Evolutionary conservation across 495 filamentous ascomycete species (phyloP), one percentile per base, ranked within the genome.

Genomic region (Chaetomidium leptoderma): DNA sequence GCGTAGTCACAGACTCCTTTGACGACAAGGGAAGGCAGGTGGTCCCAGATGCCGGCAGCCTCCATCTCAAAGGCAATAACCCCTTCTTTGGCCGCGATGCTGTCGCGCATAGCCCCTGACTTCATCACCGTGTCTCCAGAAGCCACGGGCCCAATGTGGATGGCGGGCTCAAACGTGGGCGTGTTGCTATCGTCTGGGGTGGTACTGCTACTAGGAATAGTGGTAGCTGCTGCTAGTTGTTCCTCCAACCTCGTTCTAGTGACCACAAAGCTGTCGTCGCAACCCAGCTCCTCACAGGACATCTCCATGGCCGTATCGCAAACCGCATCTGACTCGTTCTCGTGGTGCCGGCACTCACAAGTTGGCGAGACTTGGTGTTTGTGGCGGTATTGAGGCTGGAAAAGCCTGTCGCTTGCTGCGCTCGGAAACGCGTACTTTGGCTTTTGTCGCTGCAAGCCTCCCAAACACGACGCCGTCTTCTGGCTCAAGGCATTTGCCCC

Each of bases 61-160:
- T 76, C 74, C 73, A 76, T 77, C 60, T 78, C 74, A 23, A 78
- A 76, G 26, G 63, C 72, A 39, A 76, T 71, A 4, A 76, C 52
- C 17, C 64, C 33, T 3, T 48, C n/a, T 8, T 35, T 2, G 0
- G 35, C n/a, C 10, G 66, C 62, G 16, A 71, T 37, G 11, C 27
- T n/a, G 29, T 72, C 70, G 8, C 70, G 66, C 19, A 55, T 23
- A 4, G 44, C 26, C 0, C 64, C 68, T 1, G 63, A 67, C 51
- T 66, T 70, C 52, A 73, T 66, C 6, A 70, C 65, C 14, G 45
- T 57, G 43, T 72, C 68, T 10, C 69, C 65, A 16, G 65, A 66
- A 16, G 52, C 64, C 2, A 72, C 60, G 5, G 32, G 16, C 6
- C 70, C 70, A 23, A 70, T n/a, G n/a, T 59, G 46, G 7, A 70